A percentile compares a stretch with the other conserved stretches of the same genome.
phyloP scores from a whole-genome alignment of 306 rosid species.

The Echinosophora koreensis region DNA sequence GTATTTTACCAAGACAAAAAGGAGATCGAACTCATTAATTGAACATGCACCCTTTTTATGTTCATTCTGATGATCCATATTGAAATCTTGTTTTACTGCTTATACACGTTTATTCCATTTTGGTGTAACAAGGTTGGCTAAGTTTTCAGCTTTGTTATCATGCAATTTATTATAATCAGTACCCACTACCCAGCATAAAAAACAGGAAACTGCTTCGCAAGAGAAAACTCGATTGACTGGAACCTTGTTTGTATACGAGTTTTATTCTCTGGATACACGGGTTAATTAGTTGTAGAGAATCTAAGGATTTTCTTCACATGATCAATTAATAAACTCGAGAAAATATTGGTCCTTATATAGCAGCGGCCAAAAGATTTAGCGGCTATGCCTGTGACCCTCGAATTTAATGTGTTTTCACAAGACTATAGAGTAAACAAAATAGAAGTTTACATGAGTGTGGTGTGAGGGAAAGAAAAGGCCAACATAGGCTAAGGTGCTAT shows the following conservation, averaged over 20 bases:
- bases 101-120: conserved; percentile 28
- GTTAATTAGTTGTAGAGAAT: not conserved
- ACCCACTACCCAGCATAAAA: not conserved
- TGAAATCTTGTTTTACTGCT: conserved; percentile 16
- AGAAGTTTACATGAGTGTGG: not conserved
- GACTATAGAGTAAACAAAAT: not conserved
- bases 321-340: not conserved
- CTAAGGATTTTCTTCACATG: not conserved
- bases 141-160: not conserved
- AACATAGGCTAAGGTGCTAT: not conserved
- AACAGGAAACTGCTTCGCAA: not conserved
- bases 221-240: conserved; percentile 17
- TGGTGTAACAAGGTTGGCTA: conserved; percentile 29
- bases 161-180: not conserved
- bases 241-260: conserved; percentile 28
- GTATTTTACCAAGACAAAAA: conserved; percentile 3
- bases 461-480: conserved; percentile 4
- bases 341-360: not conserved
- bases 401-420: not conserved
- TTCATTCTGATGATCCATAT: conserved; percentile 8
- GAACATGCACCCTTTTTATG: conserved; percentile 28
- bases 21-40: conserved; percentile 22
- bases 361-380: conserved; percentile 27
- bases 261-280: conserved; percentile 18
- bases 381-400: conserved; percentile 22